Percentiles rank a stretch among this genome's conserved stretches.
These are phyloP conservation scores for Blastocladiella britannica DNA, from an alignment of 192 early-diverging fungal species.

Conservation along the genomic window DNA sequence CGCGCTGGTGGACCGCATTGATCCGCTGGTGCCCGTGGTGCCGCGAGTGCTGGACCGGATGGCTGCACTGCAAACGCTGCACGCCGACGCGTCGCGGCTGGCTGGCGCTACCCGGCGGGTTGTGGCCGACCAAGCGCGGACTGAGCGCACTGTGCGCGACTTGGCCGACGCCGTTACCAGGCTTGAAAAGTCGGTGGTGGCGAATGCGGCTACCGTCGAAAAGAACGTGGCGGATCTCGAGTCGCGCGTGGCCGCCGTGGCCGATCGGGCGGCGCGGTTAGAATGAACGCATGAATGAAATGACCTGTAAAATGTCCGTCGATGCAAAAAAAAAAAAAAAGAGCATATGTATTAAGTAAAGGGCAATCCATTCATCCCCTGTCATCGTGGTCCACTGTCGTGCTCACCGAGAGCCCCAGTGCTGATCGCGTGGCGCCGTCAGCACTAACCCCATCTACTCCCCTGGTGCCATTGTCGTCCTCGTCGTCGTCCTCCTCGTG, in stretches of 20 bases:
- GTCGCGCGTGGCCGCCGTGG: not conserved
- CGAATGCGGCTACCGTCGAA: not conserved
- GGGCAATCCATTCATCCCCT: no score
- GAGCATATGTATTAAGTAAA: no score
- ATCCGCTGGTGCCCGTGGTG: not conserved
- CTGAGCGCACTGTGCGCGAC: not conserved
- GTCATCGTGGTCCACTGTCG: no score
- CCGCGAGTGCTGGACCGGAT: not conserved
- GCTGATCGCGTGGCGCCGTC: no score
- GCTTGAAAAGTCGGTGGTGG: not conserved
- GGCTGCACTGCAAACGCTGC: not conserved
- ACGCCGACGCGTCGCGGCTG: not conserved
- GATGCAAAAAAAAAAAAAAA: no score
- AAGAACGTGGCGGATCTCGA: not conserved
- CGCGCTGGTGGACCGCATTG: not conserved
- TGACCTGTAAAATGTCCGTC: no score
- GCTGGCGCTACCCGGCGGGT: not conserved
- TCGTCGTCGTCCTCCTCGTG: no score
- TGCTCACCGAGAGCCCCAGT: no score
- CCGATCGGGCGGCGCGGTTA: no score
- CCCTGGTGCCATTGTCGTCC: no score
- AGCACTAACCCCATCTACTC: no score
- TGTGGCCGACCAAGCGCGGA: not conserved
- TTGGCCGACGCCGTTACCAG: not conserved
- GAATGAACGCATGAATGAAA: no score